phyloP scores from a whole-genome alignment of 331 rosid genomes.

The Stylosanthes scabra region DNA sequence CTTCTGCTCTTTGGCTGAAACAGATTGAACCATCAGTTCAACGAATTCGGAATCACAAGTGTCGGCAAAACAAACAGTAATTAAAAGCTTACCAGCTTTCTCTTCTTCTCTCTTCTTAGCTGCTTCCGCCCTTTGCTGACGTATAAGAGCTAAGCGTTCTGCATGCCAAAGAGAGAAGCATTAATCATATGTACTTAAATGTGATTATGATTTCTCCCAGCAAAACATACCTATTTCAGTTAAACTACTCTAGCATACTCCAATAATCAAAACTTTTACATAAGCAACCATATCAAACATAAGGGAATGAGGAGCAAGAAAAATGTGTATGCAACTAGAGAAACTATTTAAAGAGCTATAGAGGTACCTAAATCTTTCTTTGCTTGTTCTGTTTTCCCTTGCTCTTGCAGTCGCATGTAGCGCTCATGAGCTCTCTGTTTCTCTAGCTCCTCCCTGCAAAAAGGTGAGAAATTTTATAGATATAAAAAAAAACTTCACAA shows the following conservation, averaged over 20 bases:
- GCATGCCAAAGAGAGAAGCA: slow-evolving; percentile 22
- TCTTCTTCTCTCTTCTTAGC: slow-evolving; percentile 64
- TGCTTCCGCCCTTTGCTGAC: slow-evolving; percentile 63
- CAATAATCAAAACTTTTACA: slow-evolving; percentile 11
- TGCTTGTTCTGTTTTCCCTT: slow-evolving; percentile 66
- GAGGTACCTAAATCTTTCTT: slow-evolving; percentile 63
- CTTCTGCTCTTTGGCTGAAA: slow-evolving; percentile 65
- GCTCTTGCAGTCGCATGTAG: slow-evolving; percentile 62
- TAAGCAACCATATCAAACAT: not conserved
- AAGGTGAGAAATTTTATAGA: slow-evolving; percentile 2
- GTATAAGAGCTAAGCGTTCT: slow-evolving; percentile 61
- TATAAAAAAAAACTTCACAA: slow-evolving; percentile 1
- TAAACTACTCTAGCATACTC: not conserved
- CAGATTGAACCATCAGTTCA: slow-evolving; percentile 14
- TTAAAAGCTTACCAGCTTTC: slow-evolving; percentile 54
- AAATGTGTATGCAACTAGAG: not conserved
- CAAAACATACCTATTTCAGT: slow-evolving; percentile 1
- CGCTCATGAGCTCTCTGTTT: slow-evolving; percentile 66
- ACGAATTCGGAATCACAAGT: slow-evolving; percentile 9
- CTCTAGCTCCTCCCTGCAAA: slow-evolving; percentile 60
- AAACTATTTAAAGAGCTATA: slow-evolving; percentile 10
- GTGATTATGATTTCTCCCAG: not conserved
- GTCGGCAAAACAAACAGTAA: slow-evolving; percentile 17
- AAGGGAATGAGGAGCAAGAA: not conserved
- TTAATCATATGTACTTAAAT: not conserved